Evolutionary conservation across 306 rosid genomes (phyloP).

Genomic region (Gleditsia sinensis): DNA sequence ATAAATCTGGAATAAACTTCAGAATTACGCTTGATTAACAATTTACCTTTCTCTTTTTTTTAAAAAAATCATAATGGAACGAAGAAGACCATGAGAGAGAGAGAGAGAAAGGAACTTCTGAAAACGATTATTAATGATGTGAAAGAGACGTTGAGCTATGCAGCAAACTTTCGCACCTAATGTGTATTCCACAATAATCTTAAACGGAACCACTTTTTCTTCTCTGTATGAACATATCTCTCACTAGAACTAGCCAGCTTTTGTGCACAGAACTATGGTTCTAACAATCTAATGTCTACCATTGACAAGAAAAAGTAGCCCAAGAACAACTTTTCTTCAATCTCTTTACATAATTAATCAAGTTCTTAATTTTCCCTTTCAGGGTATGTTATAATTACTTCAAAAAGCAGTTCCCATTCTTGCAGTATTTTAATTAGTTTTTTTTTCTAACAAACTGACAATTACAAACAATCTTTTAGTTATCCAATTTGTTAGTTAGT

Average conservation of each 20-base stretch:
- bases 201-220: constrained; percentile 30
- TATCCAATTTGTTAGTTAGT: not conserved
- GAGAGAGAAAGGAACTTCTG: constrained; percentile 37
- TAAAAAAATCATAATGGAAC: constrained; percentile 4
- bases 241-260: not conserved
- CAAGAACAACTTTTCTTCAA: not conserved
- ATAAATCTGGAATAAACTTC: constrained; percentile 36
- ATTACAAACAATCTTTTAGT: not conserved
- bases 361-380: constrained; percentile 22
- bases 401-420: constrained; percentile 18
- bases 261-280: too few species aligned
- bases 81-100: constrained; percentile 40
- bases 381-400: not conserved
- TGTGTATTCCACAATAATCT: constrained; percentile 29
- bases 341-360: not conserved
- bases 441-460: constrained; percentile 35
- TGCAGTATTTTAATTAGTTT: not conserved
- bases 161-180: constrained; percentile 28
- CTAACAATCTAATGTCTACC: not conserved
- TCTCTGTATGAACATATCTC: constrained; percentile 10
- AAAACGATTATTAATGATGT: constrained; percentile 52
- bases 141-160: constrained; percentile 57
- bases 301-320: not conserved
- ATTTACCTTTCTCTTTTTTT: not conserved
- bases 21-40: not conserved